phyloP scores from a whole-genome alignment of 2,329 filamentous ascomycete species.

The Aspergillus calidoustus region DNA sequence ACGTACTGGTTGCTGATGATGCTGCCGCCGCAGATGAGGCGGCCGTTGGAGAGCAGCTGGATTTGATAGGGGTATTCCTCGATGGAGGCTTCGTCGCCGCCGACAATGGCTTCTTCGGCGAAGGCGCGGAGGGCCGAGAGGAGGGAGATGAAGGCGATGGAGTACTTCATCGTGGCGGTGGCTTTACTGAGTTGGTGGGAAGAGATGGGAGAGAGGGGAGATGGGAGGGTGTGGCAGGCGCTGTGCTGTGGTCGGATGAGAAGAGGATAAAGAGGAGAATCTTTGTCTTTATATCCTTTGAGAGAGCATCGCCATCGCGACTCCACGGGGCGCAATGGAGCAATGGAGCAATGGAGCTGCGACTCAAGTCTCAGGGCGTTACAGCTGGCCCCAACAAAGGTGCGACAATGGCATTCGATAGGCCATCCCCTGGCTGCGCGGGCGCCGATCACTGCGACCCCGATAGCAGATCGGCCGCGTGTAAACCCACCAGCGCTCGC shows the following conservation, averaged over 20 bases:
- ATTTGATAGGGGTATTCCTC: slow-evolving; percentile 15
- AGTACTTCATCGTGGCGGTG: slow-evolving; percentile 3
- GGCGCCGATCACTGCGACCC: not conserved
- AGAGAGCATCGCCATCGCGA: not conserved
- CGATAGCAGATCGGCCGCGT: not conserved
- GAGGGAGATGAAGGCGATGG: not conserved
- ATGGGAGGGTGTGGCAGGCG: not conserved
- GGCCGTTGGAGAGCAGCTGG: slow-evolving; percentile 7
- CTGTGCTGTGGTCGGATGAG: not conserved
- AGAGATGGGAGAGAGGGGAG: not conserved
- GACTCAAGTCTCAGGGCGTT: not conserved
- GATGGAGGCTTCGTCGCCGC: slow-evolving; percentile 13
- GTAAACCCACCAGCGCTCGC: not conserved
- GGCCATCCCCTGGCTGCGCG: no score
- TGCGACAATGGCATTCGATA: not conserved
- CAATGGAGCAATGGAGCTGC: not conserved
- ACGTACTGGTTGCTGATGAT: slow-evolving; percentile 11
- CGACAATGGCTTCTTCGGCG: slow-evolving; percentile 7
- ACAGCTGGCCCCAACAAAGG: not conserved
- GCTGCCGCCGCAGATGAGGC: slow-evolving; percentile 11
- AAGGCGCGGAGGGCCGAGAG: not conserved
- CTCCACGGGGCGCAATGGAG: not conserved
- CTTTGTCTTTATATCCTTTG: not conserved
- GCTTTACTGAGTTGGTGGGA: no score
- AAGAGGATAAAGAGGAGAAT: not conserved